These are phyloP conservation scores for Lipomyces yamanashiensis DNA, from an alignment of 805 yeast species.

Conservation along the genomic window DNA sequence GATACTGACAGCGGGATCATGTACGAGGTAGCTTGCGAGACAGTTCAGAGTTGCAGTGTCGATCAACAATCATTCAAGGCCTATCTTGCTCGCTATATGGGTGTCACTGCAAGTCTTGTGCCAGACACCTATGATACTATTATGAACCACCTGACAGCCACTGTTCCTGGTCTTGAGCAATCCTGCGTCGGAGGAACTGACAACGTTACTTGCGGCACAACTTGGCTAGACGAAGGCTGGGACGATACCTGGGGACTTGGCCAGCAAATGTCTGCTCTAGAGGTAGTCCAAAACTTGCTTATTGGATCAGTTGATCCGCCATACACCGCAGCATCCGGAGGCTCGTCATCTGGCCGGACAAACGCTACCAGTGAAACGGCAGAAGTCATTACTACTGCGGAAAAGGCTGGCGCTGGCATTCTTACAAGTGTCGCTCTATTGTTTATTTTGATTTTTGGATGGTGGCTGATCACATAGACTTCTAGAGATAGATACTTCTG, in stretches of 20 bases:
- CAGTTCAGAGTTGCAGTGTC: conserved; percentile 64
- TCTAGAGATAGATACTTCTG: too few relatives aligned
- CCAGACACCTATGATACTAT: conserved; percentile 53
- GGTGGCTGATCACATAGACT: conserved; percentile 28
- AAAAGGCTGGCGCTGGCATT: conserved; percentile 33
- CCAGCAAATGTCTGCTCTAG: conserved; percentile 87
- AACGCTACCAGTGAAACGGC: conserved; percentile 64
- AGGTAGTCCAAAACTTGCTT: conserved; percentile 52
- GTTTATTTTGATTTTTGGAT: conserved; percentile 14
- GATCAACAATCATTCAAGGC: conserved; percentile 94
- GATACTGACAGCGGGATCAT: conserved; percentile 53
- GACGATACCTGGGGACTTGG: conserved; percentile 84
- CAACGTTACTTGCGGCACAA: conserved; percentile 83
- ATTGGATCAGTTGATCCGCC: conserved; percentile 48
- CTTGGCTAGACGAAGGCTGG: conserved; percentile 73
- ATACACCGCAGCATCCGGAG: conserved; percentile 45
- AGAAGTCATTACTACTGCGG: conserved; percentile 16
- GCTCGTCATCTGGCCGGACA: conserved; percentile 57
- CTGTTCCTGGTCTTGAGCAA: conserved; percentile 70
- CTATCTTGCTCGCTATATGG: conserved; percentile 73
- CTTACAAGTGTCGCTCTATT: conserved; percentile 19
- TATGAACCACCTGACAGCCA: conserved; percentile 47
- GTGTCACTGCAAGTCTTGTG: conserved; percentile 70
- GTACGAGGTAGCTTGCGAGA: conserved; percentile 86
- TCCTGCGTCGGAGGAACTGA: conserved; percentile 88